These are phyloP conservation scores for Coelastrella sp. DNA, from an alignment of 139 green algal genomes.

Conservation along the genomic window DNA sequence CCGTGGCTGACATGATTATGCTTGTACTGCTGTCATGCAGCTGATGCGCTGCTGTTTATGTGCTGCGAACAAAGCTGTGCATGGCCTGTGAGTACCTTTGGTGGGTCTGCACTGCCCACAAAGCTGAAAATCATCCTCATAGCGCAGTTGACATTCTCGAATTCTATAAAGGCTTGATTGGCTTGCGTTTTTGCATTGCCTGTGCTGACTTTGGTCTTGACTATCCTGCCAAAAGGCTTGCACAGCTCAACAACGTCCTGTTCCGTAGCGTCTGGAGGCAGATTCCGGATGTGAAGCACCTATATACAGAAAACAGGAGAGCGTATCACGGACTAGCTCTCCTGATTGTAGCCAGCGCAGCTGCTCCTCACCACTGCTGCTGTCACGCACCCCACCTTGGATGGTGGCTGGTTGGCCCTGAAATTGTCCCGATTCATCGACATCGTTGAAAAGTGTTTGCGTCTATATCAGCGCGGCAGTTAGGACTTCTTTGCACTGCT, in stretches of 20 bases:
- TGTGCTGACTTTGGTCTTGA: slow-evolving; percentile 74
- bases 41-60: not conserved
- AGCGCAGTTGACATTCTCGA: slow-evolving; percentile 66
- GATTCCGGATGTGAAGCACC: slow-evolving; percentile 81
- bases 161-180: slow-evolving; percentile 83
- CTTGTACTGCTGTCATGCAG: not conserved
- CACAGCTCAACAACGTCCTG: slow-evolving; percentile 69
- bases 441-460: not conserved
- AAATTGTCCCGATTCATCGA: slow-evolving; percentile 49
- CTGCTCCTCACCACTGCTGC: not conserved
- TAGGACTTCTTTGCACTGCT: no score
- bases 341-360: not conserved
- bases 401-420: slow-evolving; percentile 47
- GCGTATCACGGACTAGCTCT: not conserved
- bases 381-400: slow-evolving; percentile 14
- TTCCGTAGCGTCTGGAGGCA: slow-evolving; percentile 73
- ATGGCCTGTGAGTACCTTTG: slow-evolving; percentile 52
- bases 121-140: slow-evolving; percentile 78
- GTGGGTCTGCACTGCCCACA: slow-evolving; percentile 63
- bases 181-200: slow-evolving; percentile 71
- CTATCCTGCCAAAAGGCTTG: slow-evolving; percentile 66
- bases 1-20: no score
- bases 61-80: not conserved
- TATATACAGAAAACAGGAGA: slow-evolving; percentile 31
- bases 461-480: no score